Percentiles rank a stretch among this genome's conserved stretches.
Evolutionary conservation across 331 rosid species (phyloP).

Genomic region (Malus hybrid): DNA sequence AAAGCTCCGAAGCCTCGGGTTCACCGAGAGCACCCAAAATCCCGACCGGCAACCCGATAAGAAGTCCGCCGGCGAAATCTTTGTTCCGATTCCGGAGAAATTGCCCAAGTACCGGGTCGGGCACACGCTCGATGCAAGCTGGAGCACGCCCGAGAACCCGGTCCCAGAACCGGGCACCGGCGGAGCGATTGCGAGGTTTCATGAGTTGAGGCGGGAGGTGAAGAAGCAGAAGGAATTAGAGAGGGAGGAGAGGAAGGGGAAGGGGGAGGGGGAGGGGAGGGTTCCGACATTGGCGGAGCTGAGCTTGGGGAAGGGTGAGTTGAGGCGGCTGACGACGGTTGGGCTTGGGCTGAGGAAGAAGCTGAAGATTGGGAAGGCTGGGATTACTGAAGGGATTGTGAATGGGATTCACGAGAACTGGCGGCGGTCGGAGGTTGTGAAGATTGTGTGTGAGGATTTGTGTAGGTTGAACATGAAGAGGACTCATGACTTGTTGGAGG

Average conservation of each 20-base stretch:
- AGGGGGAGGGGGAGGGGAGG: constrained; percentile 29
- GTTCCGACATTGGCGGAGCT: constrained; percentile 85
- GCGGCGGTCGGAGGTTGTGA: constrained; percentile 69
- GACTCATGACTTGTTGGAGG: constrained; percentile 94
- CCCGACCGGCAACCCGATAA: background rate
- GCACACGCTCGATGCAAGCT: constrained; percentile 72
- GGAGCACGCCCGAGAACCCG: constrained; percentile 83
- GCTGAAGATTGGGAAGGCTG: constrained; percentile 78
- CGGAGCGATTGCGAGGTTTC: constrained; percentile 32
- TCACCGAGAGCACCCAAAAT: constrained; percentile 30
- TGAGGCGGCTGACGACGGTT: constrained; percentile 42
- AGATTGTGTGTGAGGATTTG: constrained; percentile 67
- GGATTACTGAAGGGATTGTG: constrained; percentile 88
- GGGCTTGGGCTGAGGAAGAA: constrained; percentile 60
- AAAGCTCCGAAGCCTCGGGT: constrained; percentile 84
- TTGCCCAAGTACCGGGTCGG: constrained; percentile 64
- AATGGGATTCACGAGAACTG: constrained; percentile 90
- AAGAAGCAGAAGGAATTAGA: constrained; percentile 24
- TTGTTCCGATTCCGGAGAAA: constrained; percentile 57
- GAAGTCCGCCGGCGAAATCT: constrained; percentile 55
- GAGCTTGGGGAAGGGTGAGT: constrained; percentile 51
- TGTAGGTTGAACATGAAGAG: constrained; percentile 79
- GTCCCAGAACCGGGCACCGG: constrained; percentile 67
- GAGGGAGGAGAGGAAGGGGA: constrained; percentile 10
- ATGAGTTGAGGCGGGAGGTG: constrained; percentile 37